Base-by-base conservation (phyloP, 2,329 filamentous ascomycete species). In the Aspergillus pseudonomiae region DNA sequence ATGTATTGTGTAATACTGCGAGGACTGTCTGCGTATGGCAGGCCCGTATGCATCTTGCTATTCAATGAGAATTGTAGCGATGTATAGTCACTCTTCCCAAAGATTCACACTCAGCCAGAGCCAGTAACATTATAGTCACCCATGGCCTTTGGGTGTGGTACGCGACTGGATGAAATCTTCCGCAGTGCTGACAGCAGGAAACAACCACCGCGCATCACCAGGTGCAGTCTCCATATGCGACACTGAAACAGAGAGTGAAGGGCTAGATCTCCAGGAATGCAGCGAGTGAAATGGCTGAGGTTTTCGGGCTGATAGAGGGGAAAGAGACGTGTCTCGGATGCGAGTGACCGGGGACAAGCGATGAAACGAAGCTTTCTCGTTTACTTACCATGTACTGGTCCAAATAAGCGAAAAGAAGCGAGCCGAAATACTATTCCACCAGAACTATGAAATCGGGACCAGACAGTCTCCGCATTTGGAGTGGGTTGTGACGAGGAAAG, bases 381-480 rank as follows among this genome's bases (percentile, higher is more conserved):
- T 64, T 67, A 71, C 69, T 71, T 65, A 71, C 69, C 68, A 67
- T 62, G 64, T 52, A 71, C 65, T 65, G 65, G 67, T 64, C 58
- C 59, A 69, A 65, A 68, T 66, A 67, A 68, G 67, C 66, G 63
- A 68, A 67, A 70, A 70, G 65, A 67, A 69, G 67, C 64, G 65
- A 72, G 63, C 67, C 70, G 66, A 71, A 66, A 61, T 63, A 65
- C 64, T 71, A 71, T 70, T 66, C 67, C 69, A 68, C 69, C 67
- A 70, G 67, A 67, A 65, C 64, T 63, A 59, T 60, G 61, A 64
- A 65, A 63, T 65, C 61, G 63, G 62, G 59, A 62, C 59, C 66
- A 59, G 62, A 62, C 45, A 67, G 53, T 52, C 65, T 66, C 71
- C 66, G 67, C 70, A 67, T 68, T 52, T 62, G 65, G 54, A 58